Percentiles rank a stretch among this genome's conserved stretches.
Evolutionary conservation across 768 basidiomycete species (phyloP).

Genomic region (Pilatotrama ljubarskyi): DNA sequence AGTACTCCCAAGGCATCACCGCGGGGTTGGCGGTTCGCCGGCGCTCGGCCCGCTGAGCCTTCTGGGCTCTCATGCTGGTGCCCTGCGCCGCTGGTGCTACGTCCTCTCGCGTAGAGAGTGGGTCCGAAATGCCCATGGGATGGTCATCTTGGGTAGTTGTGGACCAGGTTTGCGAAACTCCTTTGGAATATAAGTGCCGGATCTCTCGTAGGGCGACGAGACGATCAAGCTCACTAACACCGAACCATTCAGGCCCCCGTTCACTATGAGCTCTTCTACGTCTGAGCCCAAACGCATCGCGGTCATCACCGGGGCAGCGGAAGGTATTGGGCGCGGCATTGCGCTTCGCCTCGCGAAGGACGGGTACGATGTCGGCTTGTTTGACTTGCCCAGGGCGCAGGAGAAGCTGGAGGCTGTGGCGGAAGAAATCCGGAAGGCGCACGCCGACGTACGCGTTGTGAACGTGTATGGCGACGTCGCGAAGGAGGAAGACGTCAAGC

Average conservation of each 20-base stretch:
- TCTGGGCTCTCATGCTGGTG: background rate
- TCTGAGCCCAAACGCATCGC: constrained; percentile 20
- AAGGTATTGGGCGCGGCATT: constrained; percentile 31
- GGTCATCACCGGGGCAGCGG: constrained; percentile 29
- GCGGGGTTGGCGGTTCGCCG: background rate
- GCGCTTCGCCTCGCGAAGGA: constrained; percentile 29
- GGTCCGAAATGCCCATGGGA: background rate
- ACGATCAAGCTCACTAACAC: background rate
- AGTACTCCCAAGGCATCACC: background rate
- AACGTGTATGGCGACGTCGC: constrained; percentile 42
- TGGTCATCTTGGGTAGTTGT: background rate
- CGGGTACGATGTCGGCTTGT: constrained; percentile 25
- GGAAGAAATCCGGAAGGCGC: constrained; percentile 16
- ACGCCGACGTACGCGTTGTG: constrained; percentile 22
- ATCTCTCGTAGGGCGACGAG: background rate
- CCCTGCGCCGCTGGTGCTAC: background rate
- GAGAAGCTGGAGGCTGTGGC: constrained; percentile 14
- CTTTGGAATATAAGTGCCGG: background rate
- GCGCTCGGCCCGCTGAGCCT: background rate
- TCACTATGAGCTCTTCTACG: background rate
- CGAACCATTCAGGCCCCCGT: background rate
- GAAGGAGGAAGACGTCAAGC: constrained; percentile 42
- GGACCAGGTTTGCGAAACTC: too few relatives aligned
- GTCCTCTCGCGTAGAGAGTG: background rate
- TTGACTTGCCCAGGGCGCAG: constrained; percentile 18